Base-by-base conservation (phyloP, 1,139 yeast species). In the Sugiyamaella neomexicana region DNA sequence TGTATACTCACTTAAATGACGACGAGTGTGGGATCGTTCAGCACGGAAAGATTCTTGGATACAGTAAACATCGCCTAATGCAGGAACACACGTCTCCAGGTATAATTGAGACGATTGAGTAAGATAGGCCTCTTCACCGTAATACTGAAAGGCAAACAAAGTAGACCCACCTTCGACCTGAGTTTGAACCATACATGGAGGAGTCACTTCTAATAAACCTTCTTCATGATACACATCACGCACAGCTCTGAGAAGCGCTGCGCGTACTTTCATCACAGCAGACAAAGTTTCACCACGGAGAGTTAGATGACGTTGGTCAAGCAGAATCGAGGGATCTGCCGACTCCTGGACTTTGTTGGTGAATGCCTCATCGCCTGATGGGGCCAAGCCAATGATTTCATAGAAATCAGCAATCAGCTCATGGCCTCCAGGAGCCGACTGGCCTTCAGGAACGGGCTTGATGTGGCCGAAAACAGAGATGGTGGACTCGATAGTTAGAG, bases 91-190 rank as follows among this genome's bases (percentile, higher is more conserved):
- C 16, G 99, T 93, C 77, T 95, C 99, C 72, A 95, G 80, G 75
- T 95, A 95, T 66, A 95, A 81, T 77, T 95, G 99, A 27, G 99
- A 93, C 12, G 97, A 88, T 76, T 95, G 99, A 20, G 99, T 95
- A 68, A 95, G 80, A 74, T 78, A 95, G 13, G 99, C 99, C 72
- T 91, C 95, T 76, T 93, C 96, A 50, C 97, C 98, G 71, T 95
- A 95, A 77, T 95, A 95, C 71, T 89, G 87, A 78, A 95, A 78
- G 66, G 86, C 84, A 78, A 95, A 95, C 69, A 95, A 80, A 15
- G 99, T 95, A 34, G 97, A 87, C 53, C 99, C 99, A 72, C 99
- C 99, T 77, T 95, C 99, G 58, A 95, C 99, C 77, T 93, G 98
- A 45, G 97, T 91, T 76, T 95, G 99, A 56, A 95, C 99, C 98